phyloP scores from a whole-genome alignment of 202 grass and related monocot species.

The Musa balbisiana region DNA sequence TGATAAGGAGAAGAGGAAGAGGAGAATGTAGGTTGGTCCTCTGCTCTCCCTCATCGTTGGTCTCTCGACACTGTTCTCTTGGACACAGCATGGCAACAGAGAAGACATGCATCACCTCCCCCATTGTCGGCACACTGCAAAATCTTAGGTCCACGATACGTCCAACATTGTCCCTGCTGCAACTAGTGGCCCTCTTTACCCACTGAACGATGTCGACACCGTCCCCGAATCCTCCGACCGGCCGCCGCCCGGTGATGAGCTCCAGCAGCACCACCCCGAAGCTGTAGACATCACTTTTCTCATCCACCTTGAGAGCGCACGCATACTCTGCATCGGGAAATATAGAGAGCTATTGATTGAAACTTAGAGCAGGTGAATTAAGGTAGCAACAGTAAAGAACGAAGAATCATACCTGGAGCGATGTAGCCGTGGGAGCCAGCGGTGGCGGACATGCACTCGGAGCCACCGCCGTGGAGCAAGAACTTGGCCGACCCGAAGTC shows the following conservation, averaged over 20 bases:
- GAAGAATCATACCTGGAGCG: conserved; percentile 49
- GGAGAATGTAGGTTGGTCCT: conserved; percentile 14
- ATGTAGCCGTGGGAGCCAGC: conserved; percentile 97
- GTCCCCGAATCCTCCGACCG: conserved; percentile 74
- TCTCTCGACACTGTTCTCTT: conserved; percentile 78
- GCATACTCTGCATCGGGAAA: conserved; percentile 53
- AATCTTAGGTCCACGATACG: conserved; percentile 27
- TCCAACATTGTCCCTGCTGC: conserved; percentile 39
- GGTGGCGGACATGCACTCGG: conserved; percentile 88
- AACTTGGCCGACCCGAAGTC: conserved; percentile 95
- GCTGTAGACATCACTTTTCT: conserved; percentile 93
- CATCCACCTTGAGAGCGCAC: conserved; percentile 65
- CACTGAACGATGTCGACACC: conserved; percentile 94
- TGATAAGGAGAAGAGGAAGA: neutral
- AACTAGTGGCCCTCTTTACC: conserved; percentile 40
- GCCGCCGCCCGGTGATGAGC: conserved; percentile 52
- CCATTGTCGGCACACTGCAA: conserved; percentile 27
- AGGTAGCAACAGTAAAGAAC: no score
- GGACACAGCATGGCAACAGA: conserved; percentile 79
- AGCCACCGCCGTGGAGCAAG: conserved; percentile 31
- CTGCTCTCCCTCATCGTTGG: conserved; percentile 50
- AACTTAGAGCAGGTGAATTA: no score
- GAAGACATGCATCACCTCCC: conserved; percentile 79
- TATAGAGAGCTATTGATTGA: no score
- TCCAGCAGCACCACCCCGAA: conserved; percentile 75